Evolutionary conservation across 108 stramenopile species (phyloP), one percentile per base, ranked within the genome.

Genomic region (Cylindrotheca closterium): DNA sequence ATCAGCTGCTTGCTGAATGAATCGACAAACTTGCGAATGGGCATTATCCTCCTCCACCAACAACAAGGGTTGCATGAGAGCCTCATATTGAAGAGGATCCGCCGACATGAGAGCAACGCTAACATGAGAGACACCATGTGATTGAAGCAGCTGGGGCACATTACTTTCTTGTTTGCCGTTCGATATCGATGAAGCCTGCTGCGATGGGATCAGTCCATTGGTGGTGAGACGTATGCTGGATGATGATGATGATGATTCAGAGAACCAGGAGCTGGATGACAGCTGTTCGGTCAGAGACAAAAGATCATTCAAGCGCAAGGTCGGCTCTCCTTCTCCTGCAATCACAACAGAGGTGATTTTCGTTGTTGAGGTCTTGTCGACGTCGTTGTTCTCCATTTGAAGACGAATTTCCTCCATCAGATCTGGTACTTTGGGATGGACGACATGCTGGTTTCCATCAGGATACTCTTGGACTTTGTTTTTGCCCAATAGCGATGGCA

Each of bases 271-370:
- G 8, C 0, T 21, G 8, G 30, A 22, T 21, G 30, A 30, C 0
- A 75, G 18, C 7, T 65, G 17, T 33, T 32, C 19, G 58, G 65
- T 27, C 63, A 69, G 27, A 24, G 77, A 52, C 23, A 81, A 30
- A n/a, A 83, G 45, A 27, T 82, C 75, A n/a, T 73, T 66, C 73
- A 83, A 61, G 50, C 86, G 74, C 32, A 91, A 62, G 10, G 84
- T 87, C 2, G 89, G 86, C 54, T 91, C 88, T 12, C 88, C 88
- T 69, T 89, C 88, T 37, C 88, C 88, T 1, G 79, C 80, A 49
- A 89, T 63, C 17, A 89, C 87, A 19, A 89, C 64, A 28, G 78
- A 73, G n/a, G n/a, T n/a, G n/a, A n/a, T n/a, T n/a, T n/a, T n/a
- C n/a, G n/a, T n/a, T n/a, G n/a, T n/a, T n/a, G n/a, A n/a, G n/a